Conservation (phyloP, 2,329 filamentous ascomycete species). For the Fusarium sp. region DNA sequence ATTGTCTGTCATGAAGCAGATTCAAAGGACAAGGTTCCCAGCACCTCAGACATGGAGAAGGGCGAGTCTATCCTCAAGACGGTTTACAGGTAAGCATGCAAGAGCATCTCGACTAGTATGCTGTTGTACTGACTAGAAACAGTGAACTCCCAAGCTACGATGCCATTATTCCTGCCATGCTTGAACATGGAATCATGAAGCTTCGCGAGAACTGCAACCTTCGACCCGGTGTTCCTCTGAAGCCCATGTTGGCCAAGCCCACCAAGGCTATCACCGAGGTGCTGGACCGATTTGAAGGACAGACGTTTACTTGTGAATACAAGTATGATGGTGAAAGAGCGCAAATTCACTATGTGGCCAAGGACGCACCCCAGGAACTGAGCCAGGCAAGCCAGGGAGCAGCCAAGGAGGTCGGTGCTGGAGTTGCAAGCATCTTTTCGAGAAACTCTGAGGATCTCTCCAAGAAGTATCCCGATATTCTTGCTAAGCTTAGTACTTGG, state of each 20-base stretch:
- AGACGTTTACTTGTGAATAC: conserved; percentile 97
- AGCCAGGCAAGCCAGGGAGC: conserved; percentile 70
- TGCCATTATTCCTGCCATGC: conserved; percentile 89
- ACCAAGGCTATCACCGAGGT: conserved; percentile 99
- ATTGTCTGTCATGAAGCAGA: conserved; percentile 85
- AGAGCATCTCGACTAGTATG: not conserved
- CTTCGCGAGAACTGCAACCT: conserved; percentile 89
- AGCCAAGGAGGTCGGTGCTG: conserved; percentile 74
- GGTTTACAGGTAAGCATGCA: conserved; percentile 78
- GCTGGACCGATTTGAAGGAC: conserved; percentile 93
- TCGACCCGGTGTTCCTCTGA: conserved; percentile 91
- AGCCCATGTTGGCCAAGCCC: conserved; percentile 98
- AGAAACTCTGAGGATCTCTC: conserved; percentile 97
- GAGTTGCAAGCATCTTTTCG: conserved; percentile 94
- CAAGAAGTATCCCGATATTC: conserved; percentile 97
- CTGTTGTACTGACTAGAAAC: conserved; percentile 49
- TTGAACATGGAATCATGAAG: conserved; percentile 86
- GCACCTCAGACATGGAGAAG: conserved; percentile 80
- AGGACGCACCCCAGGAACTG: conserved; percentile 78
- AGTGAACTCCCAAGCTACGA: conserved; percentile 97
- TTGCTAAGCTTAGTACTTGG: conserved; percentile 89
- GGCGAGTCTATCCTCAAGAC: conserved; percentile 89
- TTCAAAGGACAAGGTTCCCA: conserved; percentile 76
- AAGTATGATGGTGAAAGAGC: conserved; percentile 98
- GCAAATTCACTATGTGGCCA: conserved; percentile 97